Percentiles rank a stretch among this genome's conserved stretches.
Evolutionary conservation across 1,139 yeast species (phyloP).

Genomic region (Hemisphaericaspora xylofermentans): DNA sequence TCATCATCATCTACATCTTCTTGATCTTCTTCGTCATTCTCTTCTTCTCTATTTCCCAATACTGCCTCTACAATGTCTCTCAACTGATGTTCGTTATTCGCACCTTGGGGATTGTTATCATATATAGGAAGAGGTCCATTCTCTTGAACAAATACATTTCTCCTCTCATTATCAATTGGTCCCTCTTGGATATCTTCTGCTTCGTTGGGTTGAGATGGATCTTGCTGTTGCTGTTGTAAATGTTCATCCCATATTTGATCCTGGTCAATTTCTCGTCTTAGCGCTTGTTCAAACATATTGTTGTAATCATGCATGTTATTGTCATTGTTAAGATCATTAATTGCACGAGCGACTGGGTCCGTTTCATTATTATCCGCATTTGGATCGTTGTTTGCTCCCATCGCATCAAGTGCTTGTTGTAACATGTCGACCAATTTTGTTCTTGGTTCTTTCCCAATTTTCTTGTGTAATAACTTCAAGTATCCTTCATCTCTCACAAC

Average conservation of each 20-base stretch:
- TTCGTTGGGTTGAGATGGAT: conserved; percentile 1
- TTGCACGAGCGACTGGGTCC: conserved; percentile 30
- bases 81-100: neutral
- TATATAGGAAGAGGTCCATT: conserved; percentile 3
- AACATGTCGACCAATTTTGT: conserved; percentile 41
- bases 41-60: conserved; percentile 8
- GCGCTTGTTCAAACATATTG: conserved; percentile 18
- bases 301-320: conserved; percentile 13
- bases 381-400: conserved; percentile 20
- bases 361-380: conserved; percentile 22
- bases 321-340: conserved; percentile 30
- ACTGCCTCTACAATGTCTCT: conserved; percentile 5
- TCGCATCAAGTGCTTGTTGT: conserved; percentile 28
- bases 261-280: conserved; percentile 21
- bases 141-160: conserved; percentile 2
- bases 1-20: conserved; percentile 5
- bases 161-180: neutral
- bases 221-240: neutral
- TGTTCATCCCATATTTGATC: conserved; percentile 10
- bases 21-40: conserved; percentile 9
- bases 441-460: conserved; percentile 58
- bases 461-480: conserved; percentile 50
- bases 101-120: neutral
- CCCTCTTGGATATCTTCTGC: neutral
- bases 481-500: conserved; percentile 72